Percentiles rank a stretch among this genome's conserved stretches.
Conservation (phyloP, 164 flowering plant genomes). For the Malania oleifera region DNA sequence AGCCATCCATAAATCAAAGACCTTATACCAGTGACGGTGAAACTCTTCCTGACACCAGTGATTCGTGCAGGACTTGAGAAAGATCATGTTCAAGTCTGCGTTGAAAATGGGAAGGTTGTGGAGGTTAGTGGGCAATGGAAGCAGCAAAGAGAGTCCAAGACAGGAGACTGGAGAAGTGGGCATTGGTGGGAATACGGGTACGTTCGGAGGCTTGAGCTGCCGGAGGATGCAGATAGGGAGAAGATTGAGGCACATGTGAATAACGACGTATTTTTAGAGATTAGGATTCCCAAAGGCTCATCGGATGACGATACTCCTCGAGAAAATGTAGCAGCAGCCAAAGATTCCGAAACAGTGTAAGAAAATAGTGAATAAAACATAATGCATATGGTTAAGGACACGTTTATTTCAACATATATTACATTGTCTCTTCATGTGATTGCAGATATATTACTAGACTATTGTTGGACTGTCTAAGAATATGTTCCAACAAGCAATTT, state of each 20-base stretch:
- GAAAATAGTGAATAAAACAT: background rate
- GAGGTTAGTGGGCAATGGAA: constrained; percentile 75
- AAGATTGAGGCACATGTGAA: constrained; percentile 42
- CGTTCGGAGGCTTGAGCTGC: constrained; percentile 79
- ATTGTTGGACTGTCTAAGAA: background rate
- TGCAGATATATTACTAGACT: background rate
- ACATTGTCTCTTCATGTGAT: background rate
- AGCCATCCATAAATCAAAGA: no score
- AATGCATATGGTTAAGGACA: constrained; percentile 24
- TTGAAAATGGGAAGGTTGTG: constrained; percentile 61
- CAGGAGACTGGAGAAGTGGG: constrained; percentile 62
- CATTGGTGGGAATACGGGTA: constrained; percentile 88
- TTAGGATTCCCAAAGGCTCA: constrained; percentile 49
- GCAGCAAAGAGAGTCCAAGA: constrained; percentile 33
- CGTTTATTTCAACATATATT: background rate
- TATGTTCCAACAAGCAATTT: background rate
- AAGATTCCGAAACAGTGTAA: constrained; percentile 11
- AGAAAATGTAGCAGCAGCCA: constrained; percentile 16
- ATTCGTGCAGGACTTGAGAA: constrained; percentile 49
- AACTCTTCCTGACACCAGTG: no score
- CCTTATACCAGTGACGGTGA: no score
- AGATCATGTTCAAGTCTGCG: constrained; percentile 30
- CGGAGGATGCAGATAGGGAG: constrained; percentile 65
- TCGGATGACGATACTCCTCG: constrained; percentile 15
- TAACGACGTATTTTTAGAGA: constrained; percentile 47